These are phyloP conservation scores for Lophiotrema nucula DNA, from an alignment of 495 filamentous ascomycete species.

Conservation along the genomic window DNA sequence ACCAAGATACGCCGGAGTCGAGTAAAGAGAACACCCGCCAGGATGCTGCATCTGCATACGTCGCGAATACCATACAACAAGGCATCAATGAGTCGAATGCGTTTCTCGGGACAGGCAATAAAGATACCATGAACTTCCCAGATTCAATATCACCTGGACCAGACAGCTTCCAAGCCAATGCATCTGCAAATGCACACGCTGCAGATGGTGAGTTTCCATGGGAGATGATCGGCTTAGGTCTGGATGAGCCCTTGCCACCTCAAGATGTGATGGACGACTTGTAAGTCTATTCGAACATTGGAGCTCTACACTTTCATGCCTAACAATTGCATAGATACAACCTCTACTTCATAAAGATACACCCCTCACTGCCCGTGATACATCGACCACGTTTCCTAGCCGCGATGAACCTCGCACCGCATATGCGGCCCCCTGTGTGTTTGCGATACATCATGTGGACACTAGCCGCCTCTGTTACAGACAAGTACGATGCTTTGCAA, in stretches of 20 bases:
- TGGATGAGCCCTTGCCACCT: slow-evolving; percentile 86
- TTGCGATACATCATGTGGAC: slow-evolving; percentile 95
- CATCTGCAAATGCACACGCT: slow-evolving; percentile 27
- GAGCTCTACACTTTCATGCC: slow-evolving; percentile 6
- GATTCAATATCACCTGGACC: slow-evolving; percentile 28
- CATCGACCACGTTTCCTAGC: slow-evolving; percentile 83
- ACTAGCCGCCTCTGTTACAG: slow-evolving; percentile 74
- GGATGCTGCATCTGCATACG: slow-evolving; percentile 22
- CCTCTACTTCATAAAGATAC: slow-evolving; percentile 87
- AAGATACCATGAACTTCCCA: slow-evolving; percentile 11
- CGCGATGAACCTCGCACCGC: slow-evolving; percentile 79
- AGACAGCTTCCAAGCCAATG: slow-evolving; percentile 21
- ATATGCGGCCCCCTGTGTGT: slow-evolving; percentile 81
- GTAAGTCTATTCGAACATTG: slow-evolving; percentile 49
- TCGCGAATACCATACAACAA: slow-evolving; percentile 20
- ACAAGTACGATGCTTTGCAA: slow-evolving; percentile 74
- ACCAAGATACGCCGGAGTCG: slow-evolving; percentile 50
- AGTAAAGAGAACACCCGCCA: slow-evolving; percentile 12
- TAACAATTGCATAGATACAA: slow-evolving; percentile 56
- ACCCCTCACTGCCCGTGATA: slow-evolving; percentile 81
- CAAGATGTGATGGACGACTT: slow-evolving; percentile 89
- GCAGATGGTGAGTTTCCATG: slow-evolving; percentile 50
- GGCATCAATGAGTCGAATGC: neutral
- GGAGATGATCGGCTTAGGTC: slow-evolving; percentile 91
- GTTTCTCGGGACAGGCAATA: slow-evolving; percentile 6